Evolutionary conservation across 139 green algal genomes (phyloP), one percentile per base, ranked within the genome.

Genomic region (Astrephomene gubernaculifera): DNA sequence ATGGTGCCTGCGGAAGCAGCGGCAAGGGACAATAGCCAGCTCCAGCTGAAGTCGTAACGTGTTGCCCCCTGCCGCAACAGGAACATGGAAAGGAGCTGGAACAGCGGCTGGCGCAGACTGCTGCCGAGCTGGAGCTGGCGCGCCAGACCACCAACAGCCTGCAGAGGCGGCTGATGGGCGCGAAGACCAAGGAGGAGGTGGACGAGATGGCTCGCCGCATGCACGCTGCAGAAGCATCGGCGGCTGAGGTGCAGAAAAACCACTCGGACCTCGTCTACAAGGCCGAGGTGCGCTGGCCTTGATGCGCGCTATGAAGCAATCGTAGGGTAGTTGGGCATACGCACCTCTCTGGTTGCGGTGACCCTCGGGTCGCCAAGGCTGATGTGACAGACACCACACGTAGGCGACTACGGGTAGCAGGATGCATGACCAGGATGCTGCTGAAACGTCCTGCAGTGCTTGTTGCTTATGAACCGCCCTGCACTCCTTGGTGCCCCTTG

Each of bases 171-270:
- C 57, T 93, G 61, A 67, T 82, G 44, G 91, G 87, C 9, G 83
- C 80, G 29, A 81, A 88, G 78, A 87, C 67, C 39, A 83, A 82
- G 73, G 78, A 79, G 1, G 90, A 95, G 82, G 84, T 84, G 53
- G 87, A 94, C 67, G 82, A 86, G 78, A 80, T 95, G 61, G 29
- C 81, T 12, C 72, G 68, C 17, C 78, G 88, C 3, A 84, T 95
- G 57, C 82, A 91, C 14, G 82, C 39, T 4, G 84, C 88, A 12
- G 88, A 91, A 76, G 81, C 73, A 45, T 71, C 65, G 19, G 88
- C 88, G 35, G 61, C 38, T 1, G 67, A 88, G 36, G 79, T 80
- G 27, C 54, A 86, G 29, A 65, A 57, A 17, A 75, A 81, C 57
- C 53, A 88, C 41, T 49, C 73, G 1, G 81, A 82, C 24, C 57